Percentiles rank a stretch among this genome's conserved stretches.
Conservation (phyloP, 495 filamentous ascomycete genomes). For the Cenococcum geophilum region DNA sequence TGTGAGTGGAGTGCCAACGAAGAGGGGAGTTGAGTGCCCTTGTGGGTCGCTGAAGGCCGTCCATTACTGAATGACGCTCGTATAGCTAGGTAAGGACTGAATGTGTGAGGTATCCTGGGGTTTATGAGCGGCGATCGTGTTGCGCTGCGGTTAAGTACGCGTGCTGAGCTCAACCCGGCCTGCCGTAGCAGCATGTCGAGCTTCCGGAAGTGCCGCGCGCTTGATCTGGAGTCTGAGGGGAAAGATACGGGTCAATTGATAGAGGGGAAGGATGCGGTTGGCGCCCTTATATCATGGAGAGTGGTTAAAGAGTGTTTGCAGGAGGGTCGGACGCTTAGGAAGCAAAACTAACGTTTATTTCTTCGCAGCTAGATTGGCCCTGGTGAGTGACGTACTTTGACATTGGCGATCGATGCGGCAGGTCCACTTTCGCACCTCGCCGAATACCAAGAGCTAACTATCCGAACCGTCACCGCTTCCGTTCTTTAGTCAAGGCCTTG, state of each 20-base stretch:
- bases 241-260: conserved; percentile 17
- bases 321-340: not conserved
- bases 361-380: not conserved
- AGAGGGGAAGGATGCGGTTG: not conserved
- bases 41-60: conserved; percentile 9
- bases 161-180: conserved; percentile 8
- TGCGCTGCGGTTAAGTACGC: conserved; percentile 14
- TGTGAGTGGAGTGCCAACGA: conserved; percentile 7
- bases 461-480: too few species aligned
- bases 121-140: not conserved
- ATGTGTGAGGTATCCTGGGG: conserved; percentile 1
- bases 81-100: not conserved
- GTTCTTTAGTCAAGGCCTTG: too few species aligned
- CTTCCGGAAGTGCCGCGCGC: not conserved
- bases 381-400: not conserved
- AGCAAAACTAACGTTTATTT: not conserved
- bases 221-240: not conserved
- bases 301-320: not conserved
- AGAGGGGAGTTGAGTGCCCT: conserved; percentile 16
- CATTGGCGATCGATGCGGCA: not conserved
- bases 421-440: too few species aligned
- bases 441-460: too few species aligned
- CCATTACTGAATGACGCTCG: conserved; percentile 23
- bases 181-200: conserved; percentile 21
- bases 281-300: not conserved